Evolutionary conservation across 2,329 filamentous ascomycete species (phyloP).

Genomic region (Neurospora crassa): DNA sequence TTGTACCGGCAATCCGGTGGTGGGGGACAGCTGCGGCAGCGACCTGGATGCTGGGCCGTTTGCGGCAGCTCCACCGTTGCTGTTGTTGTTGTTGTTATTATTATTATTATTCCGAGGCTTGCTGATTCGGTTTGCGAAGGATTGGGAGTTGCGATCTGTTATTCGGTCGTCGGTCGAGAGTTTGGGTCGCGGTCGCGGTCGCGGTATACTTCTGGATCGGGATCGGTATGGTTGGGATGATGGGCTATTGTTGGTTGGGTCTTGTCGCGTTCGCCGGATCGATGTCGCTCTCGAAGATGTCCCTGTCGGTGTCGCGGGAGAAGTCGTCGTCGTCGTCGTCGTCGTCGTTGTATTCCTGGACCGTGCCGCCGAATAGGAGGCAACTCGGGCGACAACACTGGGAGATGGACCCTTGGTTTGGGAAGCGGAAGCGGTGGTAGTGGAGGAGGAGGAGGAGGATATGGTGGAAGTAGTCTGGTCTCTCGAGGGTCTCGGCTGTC

Average conservation of each 20-base stretch:
- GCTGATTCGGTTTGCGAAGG: conserved; percentile 49
- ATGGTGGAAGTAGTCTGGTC: neutral
- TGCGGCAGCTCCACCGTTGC: conserved; percentile 11
- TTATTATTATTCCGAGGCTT: conserved; percentile 36
- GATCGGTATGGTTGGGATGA: neutral
- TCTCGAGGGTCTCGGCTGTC: neutral
- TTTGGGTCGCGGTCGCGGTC: neutral
- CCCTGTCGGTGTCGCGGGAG: neutral
- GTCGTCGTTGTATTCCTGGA: neutral
- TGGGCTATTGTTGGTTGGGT: neutral
- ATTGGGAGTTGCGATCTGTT: conserved; percentile 36
- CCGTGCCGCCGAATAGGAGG: neutral
- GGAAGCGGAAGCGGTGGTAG: neutral
- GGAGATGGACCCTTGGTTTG: neutral
- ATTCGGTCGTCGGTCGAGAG: neutral
- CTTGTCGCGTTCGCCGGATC: neutral
- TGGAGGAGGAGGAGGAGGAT: neutral
- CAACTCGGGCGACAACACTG: neutral
- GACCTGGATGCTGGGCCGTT: conserved; percentile 33
- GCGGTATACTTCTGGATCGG: neutral
- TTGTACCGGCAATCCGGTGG: conserved; percentile 22
- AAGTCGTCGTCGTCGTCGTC: neutral
- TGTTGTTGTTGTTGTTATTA: too few relatives aligned
- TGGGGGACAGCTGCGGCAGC: conserved; percentile 31
- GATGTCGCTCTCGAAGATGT: neutral